A percentile compares a stretch with the other conserved stretches of the same genome.
phyloP scores from a whole-genome alignment of 1,139 yeast species.

The Arxiozyma heterogenica region DNA sequence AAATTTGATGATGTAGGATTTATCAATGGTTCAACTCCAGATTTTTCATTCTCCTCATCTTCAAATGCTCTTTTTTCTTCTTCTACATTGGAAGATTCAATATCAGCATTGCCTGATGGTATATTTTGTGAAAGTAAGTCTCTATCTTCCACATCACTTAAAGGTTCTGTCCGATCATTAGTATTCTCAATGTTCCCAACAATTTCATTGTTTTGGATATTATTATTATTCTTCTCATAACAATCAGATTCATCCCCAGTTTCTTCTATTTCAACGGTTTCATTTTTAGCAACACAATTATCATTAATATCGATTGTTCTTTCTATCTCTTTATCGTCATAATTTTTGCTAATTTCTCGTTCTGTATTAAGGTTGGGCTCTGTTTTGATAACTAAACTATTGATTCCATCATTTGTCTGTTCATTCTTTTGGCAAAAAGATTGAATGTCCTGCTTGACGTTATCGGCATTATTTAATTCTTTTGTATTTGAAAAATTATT shows the following conservation, averaged over 20 bases:
- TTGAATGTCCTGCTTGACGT: background rate
- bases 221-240: background rate
- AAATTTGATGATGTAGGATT: background rate
- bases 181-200: background rate
- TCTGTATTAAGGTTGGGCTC: background rate
- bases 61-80: background rate
- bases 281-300: background rate
- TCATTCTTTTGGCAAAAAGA: background rate
- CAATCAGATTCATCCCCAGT: background rate
- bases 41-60: background rate
- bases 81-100: background rate
- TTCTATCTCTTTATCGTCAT: background rate
- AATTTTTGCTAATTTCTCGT: background rate
- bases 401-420: background rate
- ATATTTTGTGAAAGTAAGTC: background rate
- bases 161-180: background rate
- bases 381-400: background rate
- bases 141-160: background rate
- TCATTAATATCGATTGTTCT: background rate
- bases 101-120: background rate
- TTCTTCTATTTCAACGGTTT: background rate
- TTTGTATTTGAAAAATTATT: no score
- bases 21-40: background rate
- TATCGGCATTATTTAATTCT: background rate
- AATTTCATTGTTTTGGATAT: no score